Conservation (phyloP, 2,329 filamentous ascomycete species). For the Pyrenophora tritici-repentis region DNA sequence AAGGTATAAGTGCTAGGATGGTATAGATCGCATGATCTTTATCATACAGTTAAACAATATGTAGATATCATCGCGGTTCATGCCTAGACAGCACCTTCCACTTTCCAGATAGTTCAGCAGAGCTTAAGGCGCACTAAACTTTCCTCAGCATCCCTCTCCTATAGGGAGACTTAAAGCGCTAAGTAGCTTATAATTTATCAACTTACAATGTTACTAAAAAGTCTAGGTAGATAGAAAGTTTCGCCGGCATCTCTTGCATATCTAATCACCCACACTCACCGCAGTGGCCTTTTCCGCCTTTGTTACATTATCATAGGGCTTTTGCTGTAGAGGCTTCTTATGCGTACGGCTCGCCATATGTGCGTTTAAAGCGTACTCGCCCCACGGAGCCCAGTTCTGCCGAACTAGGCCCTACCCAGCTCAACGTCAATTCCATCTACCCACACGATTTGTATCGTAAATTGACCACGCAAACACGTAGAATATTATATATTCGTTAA, state of each 20-base stretch:
- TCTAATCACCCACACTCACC: neutral
- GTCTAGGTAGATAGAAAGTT: conserved; percentile 1
- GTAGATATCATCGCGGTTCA: conserved; percentile 7
- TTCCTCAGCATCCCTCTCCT: conserved; percentile 3
- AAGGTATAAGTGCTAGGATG: neutral
- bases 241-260: conserved; percentile 5
- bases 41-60: conserved; percentile 7
- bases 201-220: conserved; percentile 5
- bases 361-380: conserved; percentile 1
- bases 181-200: conserved; percentile 11
- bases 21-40: conserved; percentile 4
- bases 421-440: too few relatives aligned
- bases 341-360: conserved; percentile 9
- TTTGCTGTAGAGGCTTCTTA: conserved; percentile 1
- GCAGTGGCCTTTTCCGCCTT: neutral
- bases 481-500: too few relatives aligned
- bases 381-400: too few relatives aligned
- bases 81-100: conserved; percentile 4
- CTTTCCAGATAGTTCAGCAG: conserved; percentile 14
- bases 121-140: conserved; percentile 9
- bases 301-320: neutral
- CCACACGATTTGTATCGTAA: too few relatives aligned
- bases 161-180: conserved; percentile 7
- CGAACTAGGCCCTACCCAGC: too few relatives aligned
- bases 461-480: too few relatives aligned